Evolutionary conservation across 192 early-diverging fungal genomes (phyloP), one percentile per base, ranked within the genome.

Genomic region (Coemansia sp.): DNA sequence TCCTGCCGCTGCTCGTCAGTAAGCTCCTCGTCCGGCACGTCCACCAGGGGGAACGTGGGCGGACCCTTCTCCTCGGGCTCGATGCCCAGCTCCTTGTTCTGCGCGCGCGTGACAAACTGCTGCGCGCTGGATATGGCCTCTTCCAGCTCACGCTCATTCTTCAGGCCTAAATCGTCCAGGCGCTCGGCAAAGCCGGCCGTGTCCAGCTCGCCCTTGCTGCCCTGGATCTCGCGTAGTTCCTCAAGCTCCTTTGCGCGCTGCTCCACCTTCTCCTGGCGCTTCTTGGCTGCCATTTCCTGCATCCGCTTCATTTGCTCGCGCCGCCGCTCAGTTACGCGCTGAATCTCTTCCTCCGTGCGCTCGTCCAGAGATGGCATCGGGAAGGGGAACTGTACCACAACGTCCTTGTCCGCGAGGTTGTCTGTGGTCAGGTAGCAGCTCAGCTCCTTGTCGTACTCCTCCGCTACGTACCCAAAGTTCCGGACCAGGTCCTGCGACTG

Each of bases 381-480:
- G 51, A 81, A 92, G 14, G 88, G 90, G 41, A 90, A 91, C 56
- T 93, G 92, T 25, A 92, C 75, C 3, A 84, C 74, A 4, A 78
- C 74, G 44, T 90, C 85, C n/a, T 80, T 75, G 11, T 59, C 52
- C 25, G 67, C 60, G 40, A 96, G 77, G 13, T 76, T 77, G 20
- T 78, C 66, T 19, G 71, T 72, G 35, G 88, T 56, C 38, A 80
- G 69, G 44, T 85, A 80, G 11, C 75, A 62, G 18, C 76, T 64
- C 18, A 96, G 65, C 49, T 89, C 84, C 23, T 65, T 49, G 31
- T 80, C 64, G 54, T 90, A 96, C 53, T 96, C 84, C 26, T 81
- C 64, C 0, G 93, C 81, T 12, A 88, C 79, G 56, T 83, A 83
- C 9, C 76, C 69, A 50, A 84, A 83, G 8, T 81, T 61, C 33